These are phyloP conservation scores for Sporothrix euskadiensis DNA, from an alignment of 2,329 filamentous ascomycete genomes.

Conservation along the genomic window DNA sequence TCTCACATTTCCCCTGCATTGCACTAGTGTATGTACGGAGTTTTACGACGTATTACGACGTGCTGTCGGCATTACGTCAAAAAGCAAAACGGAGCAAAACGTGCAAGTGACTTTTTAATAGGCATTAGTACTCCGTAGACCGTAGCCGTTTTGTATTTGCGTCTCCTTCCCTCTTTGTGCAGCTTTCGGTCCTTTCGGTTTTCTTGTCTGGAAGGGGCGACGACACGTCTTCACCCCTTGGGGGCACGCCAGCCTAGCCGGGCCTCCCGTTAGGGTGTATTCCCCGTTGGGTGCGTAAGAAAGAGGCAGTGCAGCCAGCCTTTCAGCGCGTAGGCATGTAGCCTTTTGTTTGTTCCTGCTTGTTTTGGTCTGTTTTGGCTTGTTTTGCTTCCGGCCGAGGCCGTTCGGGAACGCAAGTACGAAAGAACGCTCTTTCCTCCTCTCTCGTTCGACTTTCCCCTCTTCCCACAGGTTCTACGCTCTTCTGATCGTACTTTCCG, in stretches of 20 bases:
- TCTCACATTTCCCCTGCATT: neutral
- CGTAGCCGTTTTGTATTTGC: neutral
- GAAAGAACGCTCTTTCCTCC: neutral
- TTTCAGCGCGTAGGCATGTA: neutral
- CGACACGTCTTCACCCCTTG: neutral
- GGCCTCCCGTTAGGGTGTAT: slow-evolving; percentile 4
- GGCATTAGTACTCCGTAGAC: neutral
- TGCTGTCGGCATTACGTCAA: neutral
- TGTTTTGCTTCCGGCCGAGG: neutral
- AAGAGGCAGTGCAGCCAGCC: neutral
- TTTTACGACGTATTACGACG: neutral
- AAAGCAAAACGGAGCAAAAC: neutral
- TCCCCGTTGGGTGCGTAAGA: neutral
- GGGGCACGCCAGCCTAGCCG: neutral
- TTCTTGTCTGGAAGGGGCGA: slow-evolving; percentile 1
- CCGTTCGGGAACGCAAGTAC: neutral
- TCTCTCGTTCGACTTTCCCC: neutral
- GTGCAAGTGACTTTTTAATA: neutral
- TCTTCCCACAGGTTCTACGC: neutral
- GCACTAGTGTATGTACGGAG: neutral
- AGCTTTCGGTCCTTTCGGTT: slow-evolving; percentile 3
- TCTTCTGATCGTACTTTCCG: neutral
- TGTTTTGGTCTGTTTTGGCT: neutral
- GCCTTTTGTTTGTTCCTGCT: neutral
- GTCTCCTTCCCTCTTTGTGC: neutral